Evolutionary conservation across 1,139 yeast species (phyloP), one percentile per base, ranked within the genome.

Genomic region (Sugiyamaella novakii): DNA sequence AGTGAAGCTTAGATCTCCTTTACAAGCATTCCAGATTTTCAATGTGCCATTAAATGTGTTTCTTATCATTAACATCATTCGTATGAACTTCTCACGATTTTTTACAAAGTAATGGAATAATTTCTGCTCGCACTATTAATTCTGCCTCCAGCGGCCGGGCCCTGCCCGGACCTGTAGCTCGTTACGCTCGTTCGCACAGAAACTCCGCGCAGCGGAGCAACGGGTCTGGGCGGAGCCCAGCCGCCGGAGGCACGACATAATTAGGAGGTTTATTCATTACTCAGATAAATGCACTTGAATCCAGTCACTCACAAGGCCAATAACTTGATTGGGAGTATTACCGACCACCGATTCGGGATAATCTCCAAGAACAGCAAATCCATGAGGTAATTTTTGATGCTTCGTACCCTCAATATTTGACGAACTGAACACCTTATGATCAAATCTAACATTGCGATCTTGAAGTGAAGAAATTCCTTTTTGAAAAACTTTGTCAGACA

Each of bases 351-450:
- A 36, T 11, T 51, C 56, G 5, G 67, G 60, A 47, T 70, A 71
- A 46, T 71, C 75, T 1, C 74, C 73, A 21, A 70, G 68, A 18
- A 71, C 72, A 1, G 71, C 71, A 57, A 71, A 71, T 2, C 75
- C 74, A 55, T 70, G 74, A 3, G 75, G 75, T 17, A 70, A 53
- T 5, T 52, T 60, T 3, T 48, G 54, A 43, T 59, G 52, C 39
- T 55, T 60, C 3, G 51, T 40, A 34, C 44, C 49, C 34, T 46
- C 55, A 31, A 35, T 33, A 2, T 45, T 43, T 3, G 46, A 39
- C 47, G 52, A 55, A 54, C 52, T 57, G 57, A 47, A 58, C 31
- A 47, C 49, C 25, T 46, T 49, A 27, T 49, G 52, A 14, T 61
- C 65, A 39, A 61, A 56, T 24, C 53, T 54, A 11, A 60, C 63